These are phyloP conservation scores for Crucihimalaya himalaica DNA, from an alignment of 345 rosid species.

Conservation along the genomic window DNA sequence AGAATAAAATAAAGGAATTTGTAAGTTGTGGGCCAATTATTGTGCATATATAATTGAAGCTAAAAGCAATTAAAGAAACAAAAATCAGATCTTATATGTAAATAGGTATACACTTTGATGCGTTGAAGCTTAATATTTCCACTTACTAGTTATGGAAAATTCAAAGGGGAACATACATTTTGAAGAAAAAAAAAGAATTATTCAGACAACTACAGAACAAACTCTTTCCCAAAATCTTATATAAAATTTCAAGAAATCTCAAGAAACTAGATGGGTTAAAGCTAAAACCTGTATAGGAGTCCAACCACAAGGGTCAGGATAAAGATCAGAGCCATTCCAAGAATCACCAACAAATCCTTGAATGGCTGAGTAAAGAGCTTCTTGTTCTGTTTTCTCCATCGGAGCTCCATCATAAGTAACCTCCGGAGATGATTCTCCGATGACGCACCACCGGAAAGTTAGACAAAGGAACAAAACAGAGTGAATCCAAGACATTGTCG, in stretches of 20 bases:
- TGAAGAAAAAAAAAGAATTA: constrained; percentile 9
- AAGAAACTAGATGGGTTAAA: neutral
- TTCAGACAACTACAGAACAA: constrained; percentile 37
- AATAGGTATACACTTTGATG: constrained; percentile 25
- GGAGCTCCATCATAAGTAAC: constrained; percentile 49
- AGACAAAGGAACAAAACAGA: constrained; percentile 15
- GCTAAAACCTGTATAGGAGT: constrained; percentile 82
- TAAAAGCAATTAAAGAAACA: constrained; percentile 16
- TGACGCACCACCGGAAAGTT: constrained; percentile 5
- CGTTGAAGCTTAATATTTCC: constrained; percentile 6
- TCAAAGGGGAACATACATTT: constrained; percentile 13
- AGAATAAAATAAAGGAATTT: neutral
- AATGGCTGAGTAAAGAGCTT: constrained; percentile 66
- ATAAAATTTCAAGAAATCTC: neutral
- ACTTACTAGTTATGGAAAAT: constrained; percentile 33
- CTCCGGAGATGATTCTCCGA: constrained; percentile 39
- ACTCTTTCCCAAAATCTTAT: neutral
- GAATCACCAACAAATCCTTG: constrained; percentile 85
- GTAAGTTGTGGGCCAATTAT: constrained; percentile 21
- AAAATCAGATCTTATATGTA: constrained; percentile 30
- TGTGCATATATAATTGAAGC: constrained; percentile 22
- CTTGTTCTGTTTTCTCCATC: constrained; percentile 69
- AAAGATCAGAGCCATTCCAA: constrained; percentile 97
- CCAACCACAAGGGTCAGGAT: constrained; percentile 99
- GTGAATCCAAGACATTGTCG: constrained; percentile 34